Base-by-base conservation (phyloP, 306 rosid species). In the Prunus fruticosa region DNA sequence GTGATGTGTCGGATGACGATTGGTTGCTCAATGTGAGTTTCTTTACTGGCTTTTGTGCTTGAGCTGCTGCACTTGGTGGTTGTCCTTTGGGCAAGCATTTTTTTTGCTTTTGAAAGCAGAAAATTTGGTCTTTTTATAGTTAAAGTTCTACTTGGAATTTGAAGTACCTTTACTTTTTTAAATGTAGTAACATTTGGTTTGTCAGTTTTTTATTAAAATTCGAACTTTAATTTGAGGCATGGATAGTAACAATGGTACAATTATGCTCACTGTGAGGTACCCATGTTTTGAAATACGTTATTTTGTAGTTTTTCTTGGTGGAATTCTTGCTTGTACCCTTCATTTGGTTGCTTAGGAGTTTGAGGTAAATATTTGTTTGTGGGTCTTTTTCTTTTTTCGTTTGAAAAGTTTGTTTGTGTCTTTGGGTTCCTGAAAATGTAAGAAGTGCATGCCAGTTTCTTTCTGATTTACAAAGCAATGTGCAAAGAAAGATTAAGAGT, bases 1-100 rank as follows among this genome's bases (percentile, higher is more conserved):
- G 82, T 0, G 90, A 82, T 6, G 77, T 72, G 8, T 78, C 56
- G 2, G 84, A 63, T 7, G 79, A 89, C 61, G 93, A 80, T 69
- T 88, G 83, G 79, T 67, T 78, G 47, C 75, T 89, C 75, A 82
- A 92, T 83, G 98, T 94, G 78, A 85, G 95, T 62, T 64, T 41
- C 16, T n/a, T 19, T 9, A 7, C 52, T 67, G 32, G 9, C 4
- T 46, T 14, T 46, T 62, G 19, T 46, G 4, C 12, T 68, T 67
- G 69, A 47, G 56, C 73, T 74, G 72, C 58, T 28, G 4, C 65
- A 58, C 67, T 65, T 74, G 27, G 45, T 34, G 58, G 45, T 34
- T 16, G 28, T 11, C 15, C 46, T 30, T 67, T 5, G n/a, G 49
- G 3, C 18, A 46, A 16, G 12, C 38, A 30, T 18, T 47, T 49